These are phyloP conservation scores for Backusella australiensis DNA, from an alignment of 192 early-diverging fungal genomes.

Conservation along the genomic window DNA sequence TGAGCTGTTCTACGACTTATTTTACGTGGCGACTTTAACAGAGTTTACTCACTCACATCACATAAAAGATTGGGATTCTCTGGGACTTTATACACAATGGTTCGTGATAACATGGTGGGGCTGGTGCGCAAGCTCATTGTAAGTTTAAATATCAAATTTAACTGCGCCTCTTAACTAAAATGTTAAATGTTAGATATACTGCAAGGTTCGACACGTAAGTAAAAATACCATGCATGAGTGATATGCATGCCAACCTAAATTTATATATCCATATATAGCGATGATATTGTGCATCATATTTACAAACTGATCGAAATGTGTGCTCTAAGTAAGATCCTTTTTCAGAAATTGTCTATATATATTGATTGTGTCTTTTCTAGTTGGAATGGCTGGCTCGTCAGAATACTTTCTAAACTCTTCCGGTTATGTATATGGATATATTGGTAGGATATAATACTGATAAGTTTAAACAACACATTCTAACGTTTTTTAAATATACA, in stretches of 20 bases:
- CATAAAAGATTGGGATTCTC: constrained; percentile 39
- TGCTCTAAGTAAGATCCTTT: constrained; percentile 30
- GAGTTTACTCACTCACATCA: constrained; percentile 48
- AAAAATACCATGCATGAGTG: background rate
- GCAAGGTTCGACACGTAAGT: constrained; percentile 42
- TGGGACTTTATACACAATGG: constrained; percentile 43
- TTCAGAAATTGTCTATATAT: background rate
- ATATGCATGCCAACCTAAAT: constrained; percentile 17
- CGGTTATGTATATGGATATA: constrained; percentile 45
- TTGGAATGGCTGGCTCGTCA: constrained; percentile 41
- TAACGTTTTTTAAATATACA: background rate
- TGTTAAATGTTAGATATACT: constrained; percentile 18
- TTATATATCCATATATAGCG: constrained; percentile 28
- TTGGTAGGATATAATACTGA: background rate
- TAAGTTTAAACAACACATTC: background rate
- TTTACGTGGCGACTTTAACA: constrained; percentile 49
- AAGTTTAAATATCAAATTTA: constrained; percentile 9
- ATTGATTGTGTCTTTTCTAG: constrained; percentile 14
- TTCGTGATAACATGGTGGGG: constrained; percentile 52
- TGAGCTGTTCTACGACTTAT: constrained; percentile 50
- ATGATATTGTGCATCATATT: constrained; percentile 37
- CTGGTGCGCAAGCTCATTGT: constrained; percentile 46
- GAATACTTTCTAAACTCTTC: constrained; percentile 40
- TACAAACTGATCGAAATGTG: constrained; percentile 36
- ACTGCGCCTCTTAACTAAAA: background rate